Conservation (phyloP, 176 grass and related monocot genomes). For the Aegilops bicornis region DNA sequence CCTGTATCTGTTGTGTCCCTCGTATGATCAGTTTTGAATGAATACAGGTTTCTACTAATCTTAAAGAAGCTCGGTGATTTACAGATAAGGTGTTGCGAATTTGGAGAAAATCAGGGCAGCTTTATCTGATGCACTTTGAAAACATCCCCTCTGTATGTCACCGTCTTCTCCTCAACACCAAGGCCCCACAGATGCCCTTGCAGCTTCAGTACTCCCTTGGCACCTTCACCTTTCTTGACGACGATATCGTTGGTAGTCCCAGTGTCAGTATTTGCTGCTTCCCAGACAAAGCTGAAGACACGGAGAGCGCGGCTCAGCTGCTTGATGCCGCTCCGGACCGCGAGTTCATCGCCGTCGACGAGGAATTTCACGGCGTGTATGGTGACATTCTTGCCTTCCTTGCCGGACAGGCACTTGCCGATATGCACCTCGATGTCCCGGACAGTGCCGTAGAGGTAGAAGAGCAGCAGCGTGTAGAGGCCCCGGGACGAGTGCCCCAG, state of each 20-base stretch:
- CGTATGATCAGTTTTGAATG: background rate
- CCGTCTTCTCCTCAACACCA: constrained; percentile 48
- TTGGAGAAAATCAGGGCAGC: constrained; percentile 30
- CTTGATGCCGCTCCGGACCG: constrained; percentile 47
- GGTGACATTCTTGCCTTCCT: constrained; percentile 30
- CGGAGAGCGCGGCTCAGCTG: constrained; percentile 60
- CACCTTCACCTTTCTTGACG: constrained; percentile 7
- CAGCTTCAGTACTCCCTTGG: constrained; percentile 46
- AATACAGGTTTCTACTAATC: background rate
- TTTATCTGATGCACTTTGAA: constrained; percentile 58
- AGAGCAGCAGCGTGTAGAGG: constrained; percentile 77
- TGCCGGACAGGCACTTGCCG: constrained; percentile 31
- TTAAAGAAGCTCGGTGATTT: background rate
- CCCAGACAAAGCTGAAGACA: constrained; percentile 69
- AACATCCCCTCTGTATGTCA: constrained; percentile 68
- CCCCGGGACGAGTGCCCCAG: constrained; percentile 75
- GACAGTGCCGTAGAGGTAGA: constrained; percentile 72
- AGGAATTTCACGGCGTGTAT: constrained; percentile 53
- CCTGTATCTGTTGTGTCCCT: constrained; percentile 11
- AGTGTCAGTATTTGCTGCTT: constrained; percentile 36
- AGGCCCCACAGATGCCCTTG: constrained; percentile 80
- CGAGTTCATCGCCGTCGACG: constrained; percentile 24
- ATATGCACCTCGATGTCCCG: constrained; percentile 58
- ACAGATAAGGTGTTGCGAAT: background rate
- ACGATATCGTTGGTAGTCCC: background rate